These are phyloP conservation scores for Kitagawia praeruptora DNA, from an alignment of 129 eudicot genomes.

Conservation along the genomic window DNA sequence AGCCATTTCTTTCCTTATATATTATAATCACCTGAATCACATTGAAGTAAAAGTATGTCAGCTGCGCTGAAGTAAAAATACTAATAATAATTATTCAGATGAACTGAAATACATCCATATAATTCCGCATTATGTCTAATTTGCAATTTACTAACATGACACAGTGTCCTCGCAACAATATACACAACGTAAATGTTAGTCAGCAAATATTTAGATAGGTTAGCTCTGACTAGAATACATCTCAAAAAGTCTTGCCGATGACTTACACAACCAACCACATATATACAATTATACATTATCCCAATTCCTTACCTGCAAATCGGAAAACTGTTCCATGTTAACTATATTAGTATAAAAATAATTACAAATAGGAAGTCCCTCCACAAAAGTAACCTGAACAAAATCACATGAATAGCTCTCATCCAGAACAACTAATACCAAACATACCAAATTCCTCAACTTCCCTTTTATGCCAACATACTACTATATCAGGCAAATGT, in stretches of 20 bases:
- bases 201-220: not conserved
- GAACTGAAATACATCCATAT: not conserved
- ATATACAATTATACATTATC: not conserved
- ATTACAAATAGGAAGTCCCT: not conserved
- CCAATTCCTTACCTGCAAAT: not conserved
- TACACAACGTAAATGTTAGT: not conserved
- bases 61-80: not conserved
- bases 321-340: not conserved
- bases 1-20: constrained; percentile 50
- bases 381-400: not conserved
- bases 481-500: not conserved
- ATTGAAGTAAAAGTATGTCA: constrained; percentile 10
- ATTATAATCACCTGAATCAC: constrained; percentile 35
- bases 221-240: not conserved
- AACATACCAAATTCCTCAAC: not conserved
- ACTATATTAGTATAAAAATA: not conserved
- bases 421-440: not conserved
- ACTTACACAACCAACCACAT: not conserved
- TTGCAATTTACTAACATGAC: not conserved
- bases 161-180: not conserved
- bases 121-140: not conserved
- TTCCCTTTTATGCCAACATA: not conserved
- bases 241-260: not conserved
- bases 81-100: not conserved
- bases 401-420: not conserved